These are phyloP conservation scores for Phenoliferia sp. DNA, from an alignment of 1,284 basidiomycete genomes.

Conservation along the genomic window DNA sequence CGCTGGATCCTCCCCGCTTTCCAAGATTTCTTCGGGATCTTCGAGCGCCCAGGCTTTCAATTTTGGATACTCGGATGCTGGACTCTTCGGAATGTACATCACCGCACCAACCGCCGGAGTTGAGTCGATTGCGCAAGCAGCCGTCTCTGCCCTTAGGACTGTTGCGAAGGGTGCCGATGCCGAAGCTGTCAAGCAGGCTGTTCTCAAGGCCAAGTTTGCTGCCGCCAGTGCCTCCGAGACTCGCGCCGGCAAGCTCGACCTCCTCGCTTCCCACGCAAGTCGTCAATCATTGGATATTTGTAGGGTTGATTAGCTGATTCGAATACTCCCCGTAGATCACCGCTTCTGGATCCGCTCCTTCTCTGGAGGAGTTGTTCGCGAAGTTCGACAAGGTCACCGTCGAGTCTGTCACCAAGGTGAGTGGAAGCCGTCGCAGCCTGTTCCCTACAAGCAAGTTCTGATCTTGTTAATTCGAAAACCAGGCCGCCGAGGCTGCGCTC, in stretches of 20 bases:
- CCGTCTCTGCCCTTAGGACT: constrained; percentile 63
- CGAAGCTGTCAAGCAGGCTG: constrained; percentile 71
- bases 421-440: not conserved
- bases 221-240: constrained; percentile 65
- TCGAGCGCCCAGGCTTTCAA: constrained; percentile 65
- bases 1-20: constrained; percentile 62
- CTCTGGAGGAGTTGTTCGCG: constrained; percentile 37
- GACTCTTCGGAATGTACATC: constrained; percentile 74
- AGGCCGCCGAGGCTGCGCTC: constrained; percentile 49
- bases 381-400: constrained; percentile 37
- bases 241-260: constrained; percentile 40
- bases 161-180: constrained; percentile 52
- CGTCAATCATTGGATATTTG: not conserved
- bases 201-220: constrained; percentile 79
- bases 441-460: not conserved
- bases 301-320: not conserved
- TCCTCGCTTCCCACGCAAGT: constrained; percentile 31
- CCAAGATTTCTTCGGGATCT: constrained; percentile 44
- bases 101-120: constrained; percentile 53
- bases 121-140: constrained; percentile 60
- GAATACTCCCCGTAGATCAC: constrained; percentile 19
- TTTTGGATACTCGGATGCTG: constrained; percentile 82
- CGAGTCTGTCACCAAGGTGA: constrained; percentile 40
- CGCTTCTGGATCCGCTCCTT: constrained; percentile 40
- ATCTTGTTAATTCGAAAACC: not conserved